Base-by-base conservation (phyloP, 495 filamentous ascomycete genomes). In the Acidomyces sp. region DNA sequence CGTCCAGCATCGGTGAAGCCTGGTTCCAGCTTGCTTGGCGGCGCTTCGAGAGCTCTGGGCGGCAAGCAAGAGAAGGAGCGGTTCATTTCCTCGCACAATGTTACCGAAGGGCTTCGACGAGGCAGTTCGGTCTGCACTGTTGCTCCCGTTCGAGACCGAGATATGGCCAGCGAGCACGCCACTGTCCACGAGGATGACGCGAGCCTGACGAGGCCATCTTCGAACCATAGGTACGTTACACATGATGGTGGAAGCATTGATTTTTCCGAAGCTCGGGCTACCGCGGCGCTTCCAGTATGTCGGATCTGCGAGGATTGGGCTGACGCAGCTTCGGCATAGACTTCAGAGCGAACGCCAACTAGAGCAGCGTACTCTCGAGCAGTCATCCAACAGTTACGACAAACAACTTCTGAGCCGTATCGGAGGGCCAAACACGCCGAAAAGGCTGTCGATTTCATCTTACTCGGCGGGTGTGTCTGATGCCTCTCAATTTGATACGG, bases 401-500 rank as follows among this genome's bases (percentile, higher is more conserved):
- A 78, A 78, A 54, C 77, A 79, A 43, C 62, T 88, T 37, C 60
- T 90, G 19, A 82, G 81, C 32, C 87, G 82, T 55, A 77, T 75
- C 65, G 65, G 82, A 62, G 70, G 75, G 61, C 55, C 69, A 39
- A 64, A 74, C 55, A 71, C 75, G 47, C 47, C 71, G 26, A 68
- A 75, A 49, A 62, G 76, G 54, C 23, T 13, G 16, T 52, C 48
- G 3, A 32, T 52, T 4, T n/a, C n/a, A n/a, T 47, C 48, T 20
- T 24, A 28, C 43, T 46, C 35, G 43, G 43, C 20, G 15, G 46
- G 9, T 42, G 34, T 38, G 39, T 47, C 6, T 43, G 61, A 50
- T 42, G 53, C 24, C 22, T 27, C n/a, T 19, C 53, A 15, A 11
- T 26, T 42, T 0, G 44, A 39, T 4, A 16, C 9, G 25, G 53